Evolutionary conservation across 2,329 filamentous ascomycete genomes (phyloP), one percentile per base, ranked within the genome.

Genomic region (Calonectria leucothoes): DNA sequence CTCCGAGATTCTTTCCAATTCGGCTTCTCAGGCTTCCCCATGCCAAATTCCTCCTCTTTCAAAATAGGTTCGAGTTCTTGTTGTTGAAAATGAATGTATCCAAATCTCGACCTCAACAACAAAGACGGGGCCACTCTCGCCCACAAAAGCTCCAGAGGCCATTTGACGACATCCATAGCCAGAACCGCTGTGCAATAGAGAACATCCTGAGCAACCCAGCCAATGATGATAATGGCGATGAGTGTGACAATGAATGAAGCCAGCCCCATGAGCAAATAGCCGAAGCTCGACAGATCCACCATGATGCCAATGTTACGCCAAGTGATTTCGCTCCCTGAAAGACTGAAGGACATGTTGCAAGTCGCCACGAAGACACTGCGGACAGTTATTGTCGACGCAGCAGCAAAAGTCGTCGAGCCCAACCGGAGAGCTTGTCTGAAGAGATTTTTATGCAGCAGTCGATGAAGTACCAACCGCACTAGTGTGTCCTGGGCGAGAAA

Each of bases 281-380:
- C 75, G 72, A 80, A 76, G 1, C 82, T 82, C 1, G 81, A 80
- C 14, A 82, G 74, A 39, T 85, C 84, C 12, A 77, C 75, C 0
- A 79, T 80, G 11, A 84, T 61, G 15, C 74, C 82, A 27, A 83
- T 72, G 59, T 85, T 84, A 52, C 82, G 79, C 77, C 83, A 83
- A 45, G 83, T 83, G 4, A 85, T 79, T 66, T 85, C 83, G 8
- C 80, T 80, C 23, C 83, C 82, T 0, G 82, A 75, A 6, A 82
- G 77, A 25, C 74, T 59, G 69, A 82, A 85, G 2, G 82, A 81
- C 14, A 84, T 67, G 37, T 68, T 71, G 37, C 55, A 57, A 59
- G 12, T 68, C 14, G 68, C 72, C 49, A 74, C 37, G 5, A 64
- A 15, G 15, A 67, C 12, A 17, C 42, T 45, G n/a, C 64, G 48